Base-by-base conservation (phyloP, 1,284 basidiomycete genomes). In the Sphagnurus paluster region DNA sequence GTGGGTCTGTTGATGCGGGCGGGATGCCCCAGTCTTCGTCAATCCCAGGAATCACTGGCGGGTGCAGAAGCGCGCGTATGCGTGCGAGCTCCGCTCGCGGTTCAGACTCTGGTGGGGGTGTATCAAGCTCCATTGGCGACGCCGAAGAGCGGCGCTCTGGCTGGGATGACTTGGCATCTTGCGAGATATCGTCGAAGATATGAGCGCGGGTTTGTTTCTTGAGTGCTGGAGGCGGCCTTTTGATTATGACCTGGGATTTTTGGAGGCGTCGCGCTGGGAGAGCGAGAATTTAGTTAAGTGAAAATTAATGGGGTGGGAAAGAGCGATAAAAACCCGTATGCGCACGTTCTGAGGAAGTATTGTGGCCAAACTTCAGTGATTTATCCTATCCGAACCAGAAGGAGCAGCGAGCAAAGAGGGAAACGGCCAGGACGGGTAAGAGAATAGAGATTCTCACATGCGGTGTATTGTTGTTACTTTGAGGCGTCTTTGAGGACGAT, bases 1-100 rank as follows among this genome's bases (percentile, higher is more conserved):
- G 82, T 8, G 76, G 68, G 20, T 71, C 71, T 0, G 71, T 67
- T 1, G 83, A 74, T 38, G 75, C 75, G 0, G 78, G 74, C 0
- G 89, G 87, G 50, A 94, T 90, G 4, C 88, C 90, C 89, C 89
- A 93, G 56, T 91, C 79, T 0, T 70, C 71, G 2, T n/a, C n/a
- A n/a, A 82, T 56, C 5, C 78, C 86, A 2, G 75, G 70, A 53
- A 87, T 81, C 2, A 79, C 70, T 9, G 81, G 77, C 2, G 87
- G 88, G n/a, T 64, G 68, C 14, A 90, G 66, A 0, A 85, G 61
- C 3, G 65, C 60, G 24, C 84, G 74, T 25, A 88, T 76, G n/a
- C 64, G 70, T 6, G 65, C 49, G 2, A 83, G 55, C 52, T 82
- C 79, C 48, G 80, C 76, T 30, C 56, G 50, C 13, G 55, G 53